Evolutionary conservation across 75 land plant species (phyloP), one percentile per base, ranked within the genome.

Genomic region (Sequoiadendron giganteum): DNA sequence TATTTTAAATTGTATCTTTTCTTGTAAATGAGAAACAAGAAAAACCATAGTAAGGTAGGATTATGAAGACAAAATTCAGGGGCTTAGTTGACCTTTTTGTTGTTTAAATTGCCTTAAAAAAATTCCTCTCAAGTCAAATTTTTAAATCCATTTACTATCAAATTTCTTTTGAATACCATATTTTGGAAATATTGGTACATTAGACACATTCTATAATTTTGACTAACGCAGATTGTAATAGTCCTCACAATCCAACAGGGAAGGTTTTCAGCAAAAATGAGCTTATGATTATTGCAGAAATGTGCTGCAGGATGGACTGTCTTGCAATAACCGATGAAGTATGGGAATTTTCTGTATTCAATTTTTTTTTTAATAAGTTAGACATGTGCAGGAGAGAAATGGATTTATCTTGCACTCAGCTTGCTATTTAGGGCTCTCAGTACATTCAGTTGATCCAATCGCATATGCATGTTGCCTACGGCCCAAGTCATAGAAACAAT

Each of bases 231-330:
- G 54, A 78, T 39, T 89, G 49, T 49, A 65, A 85, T 93, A 97
- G 99, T 89, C 99, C 98, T 86, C 99, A 97, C 88, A 97, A 97
- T 91, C 99, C 99, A 88, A 97, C 99, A 85, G 99, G 99, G 43
- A 97, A 97, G 88, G 94, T 95, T 75, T 96, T 97, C 84, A 77
- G 89, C 65, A 87, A 84, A 70, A 87, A 90, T 83, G 99, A 97
- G 87, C 93, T 97, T 47, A 90, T 93, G 78, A 87, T 49, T 28
- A 97, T 97, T 91, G 99, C 99, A 75, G 90, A 45, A 85, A 91
- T 91, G 56, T 97, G 98, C 90, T 85, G 91, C 86, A 89, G 86
- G 42, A 90, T 89, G 90, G 92, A 97, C 86, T 91, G 93, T 88
- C 79, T 97, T 85, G 99, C 99, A 65, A 95, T 97, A 61, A 97